Evolutionary conservation across 73 alveolate species (phyloP), one percentile per base, ranked within the genome.

Genomic region (Paramecium tetraurelia): DNA sequence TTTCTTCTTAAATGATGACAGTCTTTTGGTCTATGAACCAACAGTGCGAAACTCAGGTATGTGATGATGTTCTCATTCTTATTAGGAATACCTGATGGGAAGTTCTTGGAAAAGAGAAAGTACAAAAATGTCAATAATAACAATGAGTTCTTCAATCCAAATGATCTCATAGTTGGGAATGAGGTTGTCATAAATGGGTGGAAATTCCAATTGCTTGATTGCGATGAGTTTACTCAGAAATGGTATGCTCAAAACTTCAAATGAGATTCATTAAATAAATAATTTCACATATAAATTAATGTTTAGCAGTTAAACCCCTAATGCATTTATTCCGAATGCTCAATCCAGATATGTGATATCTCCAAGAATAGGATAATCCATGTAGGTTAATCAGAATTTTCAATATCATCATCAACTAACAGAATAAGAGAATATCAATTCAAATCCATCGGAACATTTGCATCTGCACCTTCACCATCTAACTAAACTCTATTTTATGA

Each of bases 1-100:
- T n/a, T 96, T 92, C 95, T 98, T 93, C 95, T 93, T 97, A 72
- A 93, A 96, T 77, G 99, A 98, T 92, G 99, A 98, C 87, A 94
- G 99, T 24, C 95, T 98, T 71, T 96, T 96, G 36, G 95, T 98
- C 33, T 95, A 95, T 93, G 99, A 97, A 93, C 97, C 98, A 75
- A 95, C 97, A 14, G 96, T 97, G 41, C 92, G 98, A 96, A 97
- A 97, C 95, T 96, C 99, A 41, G 94, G 94, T 89, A 89, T 7
- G 10, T 41, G 2, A 72, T 87, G 59, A 72, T 87, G 59, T 29
- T 63, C 18, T 41, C 0, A 71, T 29, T 72, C 4, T 22, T 11
- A 22, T 9, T 68, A 40, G 99, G 99, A 50, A 95, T 97, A 59
- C 93, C 95, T 83, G 99, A 96, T 85, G 99, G 99, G 38, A 96